A percentile compares a stretch with the other conserved stretches of the same genome.
Conservation (phyloP, 305 asterid species). For the Fraxinus platypoda region DNA sequence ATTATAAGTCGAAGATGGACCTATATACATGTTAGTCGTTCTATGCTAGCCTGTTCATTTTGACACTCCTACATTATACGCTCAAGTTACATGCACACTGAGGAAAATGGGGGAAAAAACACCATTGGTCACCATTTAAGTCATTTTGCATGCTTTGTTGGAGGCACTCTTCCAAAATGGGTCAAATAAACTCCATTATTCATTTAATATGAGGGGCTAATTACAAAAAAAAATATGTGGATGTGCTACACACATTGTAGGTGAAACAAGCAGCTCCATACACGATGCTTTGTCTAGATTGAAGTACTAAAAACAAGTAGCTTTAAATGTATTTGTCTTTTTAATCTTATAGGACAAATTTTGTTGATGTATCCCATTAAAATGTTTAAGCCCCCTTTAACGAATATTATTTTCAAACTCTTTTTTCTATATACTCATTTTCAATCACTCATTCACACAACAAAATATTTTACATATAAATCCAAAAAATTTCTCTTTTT, state of each 20-base stretch:
- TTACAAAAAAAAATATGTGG: background rate
- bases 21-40: too few relatives aligned
- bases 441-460: too few relatives aligned
- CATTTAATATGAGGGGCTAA: background rate
- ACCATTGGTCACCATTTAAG: background rate
- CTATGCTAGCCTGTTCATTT: background rate
- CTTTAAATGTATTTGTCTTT: conserved; percentile 29
- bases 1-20: too few relatives aligned
- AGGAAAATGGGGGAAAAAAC: background rate
- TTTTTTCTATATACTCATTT: too few relatives aligned
- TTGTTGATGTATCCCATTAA: too few relatives aligned
- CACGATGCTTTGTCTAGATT: conserved; percentile 27
- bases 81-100: background rate
- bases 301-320: conserved; percentile 7
- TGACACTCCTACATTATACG: background rate
- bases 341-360: too few relatives aligned
- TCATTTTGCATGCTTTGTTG: conserved; percentile 8
- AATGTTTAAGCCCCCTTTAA: too few relatives aligned
- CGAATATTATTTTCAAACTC: too few relatives aligned
- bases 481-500: too few relatives aligned
- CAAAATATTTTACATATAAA: too few relatives aligned
- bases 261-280: conserved; percentile 29
- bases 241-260: background rate
- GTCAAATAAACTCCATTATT: background rate
- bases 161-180: background rate